Base-by-base conservation (phyloP, 371 early-diverging fungal genomes). In the Capniomyces stellatus region DNA sequence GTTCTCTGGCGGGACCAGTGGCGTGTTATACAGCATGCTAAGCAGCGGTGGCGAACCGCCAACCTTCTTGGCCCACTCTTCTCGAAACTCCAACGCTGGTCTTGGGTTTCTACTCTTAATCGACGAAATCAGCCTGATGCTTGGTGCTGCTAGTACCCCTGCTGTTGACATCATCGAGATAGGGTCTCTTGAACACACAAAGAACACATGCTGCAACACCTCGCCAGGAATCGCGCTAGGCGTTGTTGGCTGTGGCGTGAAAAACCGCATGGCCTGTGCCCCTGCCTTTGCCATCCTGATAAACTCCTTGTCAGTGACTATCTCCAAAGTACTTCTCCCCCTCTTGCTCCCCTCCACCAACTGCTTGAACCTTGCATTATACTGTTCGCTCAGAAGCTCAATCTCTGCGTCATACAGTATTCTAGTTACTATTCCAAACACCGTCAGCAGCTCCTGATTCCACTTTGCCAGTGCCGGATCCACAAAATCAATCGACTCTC, bases 401-500 rank as follows among this genome's bases (percentile, higher is more conserved):
- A 89, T 67, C 55, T 85, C 83, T 60, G 78, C 80, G 49, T 87
- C 85, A 59, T 81, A 89, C n/a, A 86, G 63, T 18, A 87, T 64
- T 23, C 89, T 73, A 12, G 78, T 73, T 2, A 89, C 60, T 15
- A 85, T 58, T 19, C 85, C 89, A 13, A 83, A 81, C 51, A 84
- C 73, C 1, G 78, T 59, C 18, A 90, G 62, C 2, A 92, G 57
- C 49, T 91, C 92, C 47, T 77, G 76, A 60, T 92, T 92, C 87
- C 87, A 92, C 13, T 75, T 59, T 28, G 76, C 78, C 2, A 92
- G 71, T 29, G 77, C 75, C 12, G 79, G 77, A 60, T 92, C 92
- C 12, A 89, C 89, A 70, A 92, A 90, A 57, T 92, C 92, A 43
- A 92, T 77, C 30, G 76, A 76, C 61, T 92, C 92, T 57, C 92